Percentiles rank a stretch among this genome's conserved stretches.
These are phyloP conservation scores for Fraxinus greggii DNA, from an alignment of 305 asterid species.

Conservation along the genomic window DNA sequence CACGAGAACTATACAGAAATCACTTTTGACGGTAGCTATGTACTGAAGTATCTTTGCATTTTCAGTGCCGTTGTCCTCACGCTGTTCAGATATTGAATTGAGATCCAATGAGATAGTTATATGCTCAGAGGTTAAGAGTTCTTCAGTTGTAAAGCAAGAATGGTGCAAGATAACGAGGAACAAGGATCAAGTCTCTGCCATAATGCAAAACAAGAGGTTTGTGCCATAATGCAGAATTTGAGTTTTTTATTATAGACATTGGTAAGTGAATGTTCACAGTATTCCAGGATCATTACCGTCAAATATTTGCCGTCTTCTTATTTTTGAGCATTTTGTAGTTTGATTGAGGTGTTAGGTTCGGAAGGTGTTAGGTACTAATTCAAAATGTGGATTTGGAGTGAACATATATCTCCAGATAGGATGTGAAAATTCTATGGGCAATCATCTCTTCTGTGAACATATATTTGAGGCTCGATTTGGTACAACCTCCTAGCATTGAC, in stretches of 20 bases:
- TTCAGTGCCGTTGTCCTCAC: slow-evolving; percentile 64
- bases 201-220: slow-evolving; percentile 64
- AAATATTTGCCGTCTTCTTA: not conserved
- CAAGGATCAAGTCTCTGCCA: slow-evolving; percentile 63
- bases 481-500: not conserved
- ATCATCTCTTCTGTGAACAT: not conserved
- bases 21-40: not conserved
- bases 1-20: not conserved
- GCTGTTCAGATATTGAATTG: slow-evolving; percentile 64
- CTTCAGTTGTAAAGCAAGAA: slow-evolving; percentile 48
- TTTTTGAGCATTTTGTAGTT: not conserved
- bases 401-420: not conserved
- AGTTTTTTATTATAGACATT: slow-evolving; percentile 1
- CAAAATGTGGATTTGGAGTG: not conserved
- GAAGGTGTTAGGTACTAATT: not conserved
- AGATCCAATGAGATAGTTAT: slow-evolving; percentile 46
- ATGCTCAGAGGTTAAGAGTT: slow-evolving; percentile 49
- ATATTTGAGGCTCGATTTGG: not conserved
- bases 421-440: not conserved
- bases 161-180: slow-evolving; percentile 90
- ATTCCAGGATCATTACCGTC: not conserved
- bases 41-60: slow-evolving; percentile 8
- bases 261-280: not conserved
- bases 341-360: not conserved
- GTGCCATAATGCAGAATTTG: not conserved